Evolutionary conservation across 805 yeast species (phyloP), one percentile per base, ranked within the genome.

Genomic region (Suhomyces xylopsoci): DNA sequence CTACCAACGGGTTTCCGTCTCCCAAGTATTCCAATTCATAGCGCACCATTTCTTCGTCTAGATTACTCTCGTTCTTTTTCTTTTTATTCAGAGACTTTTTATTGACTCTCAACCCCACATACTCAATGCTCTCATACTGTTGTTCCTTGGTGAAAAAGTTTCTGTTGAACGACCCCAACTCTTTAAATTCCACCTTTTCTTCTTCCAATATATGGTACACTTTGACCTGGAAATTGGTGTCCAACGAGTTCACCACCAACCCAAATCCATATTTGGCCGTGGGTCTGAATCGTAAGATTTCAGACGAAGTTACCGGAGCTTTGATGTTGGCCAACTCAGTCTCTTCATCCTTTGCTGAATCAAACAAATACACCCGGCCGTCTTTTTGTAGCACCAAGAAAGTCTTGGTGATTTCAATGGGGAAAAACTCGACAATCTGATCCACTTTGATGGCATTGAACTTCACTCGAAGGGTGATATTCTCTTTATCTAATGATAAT

Each of bases 141-240:
- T 32, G 24, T 25, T 47, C 30, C 36, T 52, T 50, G 36, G 36
- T 30, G 19, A 55, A 45, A 26, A 52, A 55, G 15, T 44, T 28
- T 15, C 45, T 48, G 17, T 51, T 52, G 50, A 51, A 55, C 32
- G 22, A 24, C n/a, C 51, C 54, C n/a, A 55, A 26, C 51, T 55
- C 58, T 40, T 20, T 43, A 48, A 17, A 43, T 45, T 15, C 32
- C 25, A 6, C 38, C 4, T 38, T 43, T 15, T 17, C 38, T 42
- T 20, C 51, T 26, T 30, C 19, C 50, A 14, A 34, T 19, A 34
- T 38, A 26, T 50, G 52, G 15, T 26, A 38, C 40, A 55, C 54
- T 38, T 25, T 48, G 42, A 50, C 49, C 25, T 32, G 34, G 9
- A 45, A 40, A 14, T 46, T 12, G 14, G 45, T 32, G 28, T 46